Evolutionary conservation across 164 flowering plant genomes (phyloP).

Genomic region (Nelumbo lutea): DNA sequence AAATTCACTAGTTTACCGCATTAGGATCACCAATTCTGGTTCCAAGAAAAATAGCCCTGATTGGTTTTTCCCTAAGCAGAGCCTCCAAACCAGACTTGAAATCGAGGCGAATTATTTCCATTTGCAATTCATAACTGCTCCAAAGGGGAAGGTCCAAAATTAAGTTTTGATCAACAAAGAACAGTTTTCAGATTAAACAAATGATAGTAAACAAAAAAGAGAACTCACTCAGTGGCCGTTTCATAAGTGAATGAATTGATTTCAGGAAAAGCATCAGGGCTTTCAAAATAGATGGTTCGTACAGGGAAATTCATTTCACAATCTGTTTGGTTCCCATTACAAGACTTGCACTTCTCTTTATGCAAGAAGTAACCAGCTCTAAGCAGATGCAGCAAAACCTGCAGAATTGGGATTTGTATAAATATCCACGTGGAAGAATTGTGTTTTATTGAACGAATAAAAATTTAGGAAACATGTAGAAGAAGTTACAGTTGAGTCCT

Average conservation of each 20-base stretch:
- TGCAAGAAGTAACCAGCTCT: slow-evolving; percentile 66
- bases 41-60: slow-evolving; percentile 75
- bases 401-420: slow-evolving; percentile 11
- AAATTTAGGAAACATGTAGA: not conserved
- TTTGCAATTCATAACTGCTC: slow-evolving; percentile 51
- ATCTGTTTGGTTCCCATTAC: slow-evolving; percentile 25
- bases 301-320: slow-evolving; percentile 39
- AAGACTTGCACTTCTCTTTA: slow-evolving; percentile 20
- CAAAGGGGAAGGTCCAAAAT: not conserved
- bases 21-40: slow-evolving; percentile 84
- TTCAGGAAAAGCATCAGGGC: slow-evolving; percentile 57
- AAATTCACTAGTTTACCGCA: slow-evolving; percentile 37
- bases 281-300: slow-evolving; percentile 71
- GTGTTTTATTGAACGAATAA: not conserved
- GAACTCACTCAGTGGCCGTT: slow-evolving; percentile 42
- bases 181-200: not conserved
- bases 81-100: slow-evolving; percentile 79
- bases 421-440: not conserved
- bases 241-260: slow-evolving; percentile 72
- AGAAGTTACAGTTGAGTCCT: slow-evolving; percentile 68
- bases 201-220: not conserved
- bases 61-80: slow-evolving; percentile 48
- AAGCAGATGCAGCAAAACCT: slow-evolving; percentile 76
- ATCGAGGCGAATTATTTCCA: slow-evolving; percentile 63
- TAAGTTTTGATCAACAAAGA: not conserved